Evolutionary conservation across 2,329 filamentous ascomycete species (phyloP).

Genomic region (Penicillium sp.): DNA sequence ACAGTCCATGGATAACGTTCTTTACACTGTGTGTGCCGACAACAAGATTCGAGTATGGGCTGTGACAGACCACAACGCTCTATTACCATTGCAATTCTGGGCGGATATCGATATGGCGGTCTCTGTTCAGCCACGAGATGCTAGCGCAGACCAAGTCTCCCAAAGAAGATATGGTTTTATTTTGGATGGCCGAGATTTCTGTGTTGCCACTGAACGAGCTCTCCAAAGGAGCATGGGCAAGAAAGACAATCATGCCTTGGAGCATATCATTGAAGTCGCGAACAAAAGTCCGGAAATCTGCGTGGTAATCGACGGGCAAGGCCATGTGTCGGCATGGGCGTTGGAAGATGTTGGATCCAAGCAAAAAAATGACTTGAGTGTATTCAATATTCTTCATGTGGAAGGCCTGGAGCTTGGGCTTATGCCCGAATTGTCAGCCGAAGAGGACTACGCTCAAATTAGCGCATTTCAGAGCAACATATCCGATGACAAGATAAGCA

Average conservation of each 20-base stretch:
- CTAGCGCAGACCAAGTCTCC: constrained; percentile 35
- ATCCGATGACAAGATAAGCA: constrained; percentile 57
- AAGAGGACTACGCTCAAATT: constrained; percentile 60
- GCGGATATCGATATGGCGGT: constrained; percentile 69
- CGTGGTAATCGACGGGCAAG: constrained; percentile 73
- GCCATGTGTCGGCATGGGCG: constrained; percentile 87
- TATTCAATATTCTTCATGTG: constrained; percentile 83
- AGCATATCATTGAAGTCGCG: constrained; percentile 79
- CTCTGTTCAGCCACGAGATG: constrained; percentile 57
- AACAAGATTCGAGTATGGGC: constrained; percentile 78
- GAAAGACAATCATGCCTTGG: constrained; percentile 65
- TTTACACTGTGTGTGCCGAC: constrained; percentile 85
- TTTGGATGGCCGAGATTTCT: constrained; percentile 74
- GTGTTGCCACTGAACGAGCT: constrained; percentile 67
- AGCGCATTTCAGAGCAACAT: constrained; percentile 64
- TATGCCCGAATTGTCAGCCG: constrained; percentile 22
- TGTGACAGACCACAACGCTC: constrained; percentile 62
- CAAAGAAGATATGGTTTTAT: constrained; percentile 66
- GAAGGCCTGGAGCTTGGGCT: constrained; percentile 50
- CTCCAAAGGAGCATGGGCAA: constrained; percentile 57
- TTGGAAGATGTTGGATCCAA: constrained; percentile 78
- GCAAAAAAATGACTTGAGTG: constrained; percentile 56
- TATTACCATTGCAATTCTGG: constrained; percentile 72
- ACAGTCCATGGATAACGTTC: constrained; percentile 73
- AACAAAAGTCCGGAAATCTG: constrained; percentile 83